Conservation (phyloP, 1,139 yeast genomes). For the Zygoascus hellenicus region DNA sequence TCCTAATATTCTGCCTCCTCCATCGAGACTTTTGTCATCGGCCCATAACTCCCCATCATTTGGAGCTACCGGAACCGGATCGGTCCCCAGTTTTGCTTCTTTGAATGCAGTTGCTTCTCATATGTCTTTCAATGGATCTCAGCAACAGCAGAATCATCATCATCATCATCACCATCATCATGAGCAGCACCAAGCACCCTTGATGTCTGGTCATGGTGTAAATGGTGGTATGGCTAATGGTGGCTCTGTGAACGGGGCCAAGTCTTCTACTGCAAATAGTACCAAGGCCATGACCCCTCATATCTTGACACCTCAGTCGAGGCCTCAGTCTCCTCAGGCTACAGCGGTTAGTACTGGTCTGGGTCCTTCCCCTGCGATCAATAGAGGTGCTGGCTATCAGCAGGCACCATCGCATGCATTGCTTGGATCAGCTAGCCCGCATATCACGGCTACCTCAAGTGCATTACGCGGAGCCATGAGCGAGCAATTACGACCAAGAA, state of each 20-base stretch:
- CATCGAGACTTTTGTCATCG: constrained; percentile 2
- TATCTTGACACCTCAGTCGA: constrained; percentile 28
- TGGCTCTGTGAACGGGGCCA: constrained; percentile 9
- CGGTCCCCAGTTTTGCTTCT: constrained; percentile 11
- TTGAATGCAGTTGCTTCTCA: constrained; percentile 10
- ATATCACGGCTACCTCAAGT: constrained; percentile 1
- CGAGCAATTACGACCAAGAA: constrained; percentile 32
- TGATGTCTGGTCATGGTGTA: constrained; percentile 13
- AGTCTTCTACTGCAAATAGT: constrained; percentile 5
- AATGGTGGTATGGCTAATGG: constrained; percentile 7
- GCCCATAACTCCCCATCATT: constrained; percentile 7
- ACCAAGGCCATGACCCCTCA: constrained; percentile 18
- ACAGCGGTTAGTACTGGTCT: neutral
- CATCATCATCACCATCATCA: constrained; percentile 5
- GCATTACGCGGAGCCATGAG: constrained; percentile 24
- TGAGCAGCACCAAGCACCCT: constrained; percentile 6
- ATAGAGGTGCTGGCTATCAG: neutral
- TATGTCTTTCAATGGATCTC: neutral
- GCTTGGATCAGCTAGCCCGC: constrained; percentile 1
- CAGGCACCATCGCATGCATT: constrained; percentile 2
- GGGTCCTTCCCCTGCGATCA: neutral
- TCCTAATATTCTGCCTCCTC: constrained; percentile 11
- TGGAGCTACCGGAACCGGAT: constrained; percentile 6
- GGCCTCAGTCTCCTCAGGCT: constrained; percentile 25
- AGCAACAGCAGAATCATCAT: neutral